Percentiles rank a stretch among this genome's conserved stretches.
phyloP scores from a whole-genome alignment of 2,329 filamentous ascomycete genomes.

The Aspergillus clavatus region DNA sequence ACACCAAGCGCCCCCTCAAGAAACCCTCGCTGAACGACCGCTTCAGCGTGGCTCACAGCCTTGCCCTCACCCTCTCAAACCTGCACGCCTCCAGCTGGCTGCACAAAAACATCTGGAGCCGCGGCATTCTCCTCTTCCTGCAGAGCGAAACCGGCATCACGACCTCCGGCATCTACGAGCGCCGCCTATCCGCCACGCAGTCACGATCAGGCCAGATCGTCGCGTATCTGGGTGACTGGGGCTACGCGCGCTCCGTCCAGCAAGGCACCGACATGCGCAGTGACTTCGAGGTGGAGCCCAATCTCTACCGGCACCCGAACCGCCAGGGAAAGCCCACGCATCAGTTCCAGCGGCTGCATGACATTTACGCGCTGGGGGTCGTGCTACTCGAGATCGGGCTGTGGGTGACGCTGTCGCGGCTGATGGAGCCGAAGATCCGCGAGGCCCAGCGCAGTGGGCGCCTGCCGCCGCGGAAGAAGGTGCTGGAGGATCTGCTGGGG shows the following conservation, averaged over 20 bases:
- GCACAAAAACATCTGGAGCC: constrained; percentile 29
- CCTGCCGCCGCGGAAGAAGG: constrained; percentile 18
- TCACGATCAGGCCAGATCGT: constrained; percentile 8
- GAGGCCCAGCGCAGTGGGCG: constrained; percentile 19
- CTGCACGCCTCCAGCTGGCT: constrained; percentile 26
- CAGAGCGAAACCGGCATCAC: constrained; percentile 6
- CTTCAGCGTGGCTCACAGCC: constrained; percentile 23
- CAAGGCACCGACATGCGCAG: constrained; percentile 21
- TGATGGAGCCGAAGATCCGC: constrained; percentile 23
- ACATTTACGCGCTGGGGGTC: constrained; percentile 38
- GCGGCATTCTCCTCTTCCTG: constrained; percentile 24
- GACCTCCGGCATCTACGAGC: constrained; percentile 4
- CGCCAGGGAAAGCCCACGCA: constrained; percentile 26
- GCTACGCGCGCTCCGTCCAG: constrained; percentile 21
- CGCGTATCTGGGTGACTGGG: constrained; percentile 25
- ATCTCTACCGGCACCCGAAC: constrained; percentile 30
- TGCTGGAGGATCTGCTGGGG: constrained; percentile 15
- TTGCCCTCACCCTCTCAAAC: constrained; percentile 23
- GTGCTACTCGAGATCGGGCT: constrained; percentile 37
- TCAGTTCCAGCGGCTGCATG: constrained; percentile 28
- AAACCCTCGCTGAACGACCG: constrained; percentile 20
- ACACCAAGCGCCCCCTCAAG: constrained; percentile 12
- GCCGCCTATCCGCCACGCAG: neutral
- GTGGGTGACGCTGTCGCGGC: constrained; percentile 26
- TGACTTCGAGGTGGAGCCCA: constrained; percentile 24